Base-by-base conservation (phyloP, 305 asterid species). In the Caryopteris hybrid region DNA sequence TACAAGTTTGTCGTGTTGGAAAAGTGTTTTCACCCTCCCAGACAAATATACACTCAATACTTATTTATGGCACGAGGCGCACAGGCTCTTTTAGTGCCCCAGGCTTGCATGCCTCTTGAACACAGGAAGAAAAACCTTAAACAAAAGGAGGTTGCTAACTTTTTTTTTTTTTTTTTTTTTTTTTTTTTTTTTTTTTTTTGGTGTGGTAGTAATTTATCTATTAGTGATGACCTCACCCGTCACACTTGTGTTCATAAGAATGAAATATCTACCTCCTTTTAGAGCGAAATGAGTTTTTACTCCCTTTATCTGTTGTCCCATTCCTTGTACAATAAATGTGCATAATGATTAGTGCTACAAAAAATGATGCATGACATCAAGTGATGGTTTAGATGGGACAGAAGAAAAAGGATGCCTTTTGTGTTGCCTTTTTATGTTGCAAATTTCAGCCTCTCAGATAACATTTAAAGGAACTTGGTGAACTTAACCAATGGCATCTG, bases 331-430 rank as follows among this genome's bases (percentile, higher is more conserved):
- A 6, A 3, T 31, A 8, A 6, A 46, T 48, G 25, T 4, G 1
- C 23, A 43, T 12, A 14, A 4, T 16, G 68, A 18, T 18, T 16
- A 27, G 13, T 4, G 41, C 55, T 61, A 20, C 23, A 11, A n/a
- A 21, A 8, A 23, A 22, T 54, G 42, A 5, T 7, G 10, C 9
- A n/a, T 14, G 25, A 16, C 20, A 29, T 43, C 56, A 56, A 14
- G 16, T 57, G 46, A 46, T 72, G 56, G 47, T 34, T 18, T 67
- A 42, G 23, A 47, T 41, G 42, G 48, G 59, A 60, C 58, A 29
- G 20, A 1, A 59, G 57, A 50, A 22, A 72, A 4, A 13, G 17
- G 13, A 41, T 11, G 39, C 38, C 25, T 21, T 39, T 60, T 14
- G 21, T 42, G 27, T 46, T 52, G 14, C 71, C 17, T 39, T n/a